phyloP scores from a whole-genome alignment of 495 filamentous ascomycete species.

The Symbiotaphrina buchneri region DNA sequence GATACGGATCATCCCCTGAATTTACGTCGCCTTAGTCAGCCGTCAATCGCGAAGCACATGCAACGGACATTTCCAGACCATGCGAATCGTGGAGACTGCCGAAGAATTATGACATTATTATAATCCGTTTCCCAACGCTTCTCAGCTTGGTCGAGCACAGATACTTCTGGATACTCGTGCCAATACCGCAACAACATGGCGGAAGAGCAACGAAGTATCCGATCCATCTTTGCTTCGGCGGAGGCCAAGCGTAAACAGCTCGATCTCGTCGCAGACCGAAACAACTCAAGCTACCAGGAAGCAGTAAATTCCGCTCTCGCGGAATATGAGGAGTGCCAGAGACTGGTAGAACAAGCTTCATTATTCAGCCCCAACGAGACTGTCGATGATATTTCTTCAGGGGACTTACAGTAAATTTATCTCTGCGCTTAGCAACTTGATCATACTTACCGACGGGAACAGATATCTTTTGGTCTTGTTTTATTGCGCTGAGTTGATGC shows the following conservation, averaged over 20 bases:
- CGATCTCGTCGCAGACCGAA: conserved; percentile 23
- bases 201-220: conserved; percentile 32
- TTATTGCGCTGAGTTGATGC: conserved; percentile 41
- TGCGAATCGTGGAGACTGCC: too few relatives aligned
- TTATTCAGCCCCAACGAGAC: conserved; percentile 83
- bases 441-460: conserved; percentile 8
- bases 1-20: too few relatives aligned
- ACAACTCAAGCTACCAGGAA: conserved; percentile 37
- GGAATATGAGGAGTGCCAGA: conserved; percentile 48
- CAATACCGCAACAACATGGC: too few relatives aligned
- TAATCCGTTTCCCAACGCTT: too few relatives aligned
- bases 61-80: too few relatives aligned
- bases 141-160: too few relatives aligned
- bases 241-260: conserved; percentile 26
- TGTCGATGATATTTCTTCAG: conserved; percentile 68
- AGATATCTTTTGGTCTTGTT: conserved; percentile 51
- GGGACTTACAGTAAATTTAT: conserved; percentile 46
- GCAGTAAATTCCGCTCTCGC: conserved; percentile 41
- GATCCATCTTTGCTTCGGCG: conserved; percentile 30
- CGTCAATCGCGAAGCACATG: too few relatives aligned
- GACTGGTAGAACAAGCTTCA: conserved; percentile 42
- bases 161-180: too few relatives aligned
- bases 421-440: too few relatives aligned
- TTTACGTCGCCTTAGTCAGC: too few relatives aligned
- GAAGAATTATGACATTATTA: too few relatives aligned